Base-by-base conservation (phyloP, 208 protist genomes). In the Trypanosoma theileri region DNA sequence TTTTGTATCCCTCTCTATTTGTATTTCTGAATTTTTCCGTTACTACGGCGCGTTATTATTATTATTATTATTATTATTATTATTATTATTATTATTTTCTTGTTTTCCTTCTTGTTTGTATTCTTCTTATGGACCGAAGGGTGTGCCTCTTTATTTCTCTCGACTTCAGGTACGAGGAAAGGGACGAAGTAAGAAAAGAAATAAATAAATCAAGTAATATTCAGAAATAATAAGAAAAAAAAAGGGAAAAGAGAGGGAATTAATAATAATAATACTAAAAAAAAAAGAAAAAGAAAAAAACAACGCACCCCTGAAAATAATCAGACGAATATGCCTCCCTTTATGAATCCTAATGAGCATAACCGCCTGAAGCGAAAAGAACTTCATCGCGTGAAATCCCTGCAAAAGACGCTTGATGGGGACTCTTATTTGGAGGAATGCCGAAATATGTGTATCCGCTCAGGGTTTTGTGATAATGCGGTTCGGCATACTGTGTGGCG, bases 401-500 rank as follows among this genome's bases (percentile, higher is more conserved):
- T 48, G 17, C 42, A 42, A 0, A 4, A 28, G 26, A 21, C 16
- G 2, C 8, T 26, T 24, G 55, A 69, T 9, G 64, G 22, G 6
- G 73, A 57, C 6, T 80, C 66, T 53, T 89, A 89, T 60, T 56
- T 80, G 12, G 60, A 24, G n/a, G 69, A 75, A 58, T 89, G 79
- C 53, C 60, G 55, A 2, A 17, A 35, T 26, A 42, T 78, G 51
- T 85, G 82, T 55, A 54, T 71, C 14, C 67, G 57, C n/a, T 60
- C 69, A 9, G 72, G 82, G 0, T 66, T 93, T 48, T 57, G 40
- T 54, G 73, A 70, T 46, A 73, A 85, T 59, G 58, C 50, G n/a
- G 71, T 87, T 35, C 81, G 87, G 3, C 69, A 80, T 21, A 60
- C 73, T 17, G 80, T 87, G 21, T 93, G 87, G 87, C 69, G 73